These are phyloP conservation scores for Malbranchea zuffiana DNA, from an alignment of 2,329 filamentous ascomycete genomes.

Conservation along the genomic window DNA sequence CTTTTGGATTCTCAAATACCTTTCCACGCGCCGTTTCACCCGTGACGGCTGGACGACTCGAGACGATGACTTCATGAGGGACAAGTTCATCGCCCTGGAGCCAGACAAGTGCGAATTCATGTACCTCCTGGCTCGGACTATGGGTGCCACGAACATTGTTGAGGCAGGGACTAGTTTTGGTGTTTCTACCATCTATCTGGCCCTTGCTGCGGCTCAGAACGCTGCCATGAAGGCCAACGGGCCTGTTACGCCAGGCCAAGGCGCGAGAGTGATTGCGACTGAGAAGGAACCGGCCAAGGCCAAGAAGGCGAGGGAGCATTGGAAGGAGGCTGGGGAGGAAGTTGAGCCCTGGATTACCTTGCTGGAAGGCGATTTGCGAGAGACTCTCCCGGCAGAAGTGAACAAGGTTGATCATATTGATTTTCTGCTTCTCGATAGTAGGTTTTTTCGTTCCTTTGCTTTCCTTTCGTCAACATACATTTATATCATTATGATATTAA, in stretches of 20 bases:
- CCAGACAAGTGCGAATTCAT: conserved; percentile 47
- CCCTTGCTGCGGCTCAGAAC: conserved; percentile 46
- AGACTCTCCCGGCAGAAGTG: conserved; percentile 44
- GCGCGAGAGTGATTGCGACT: conserved; percentile 46
- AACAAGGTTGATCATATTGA: conserved; percentile 36
- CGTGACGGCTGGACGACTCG: conserved; percentile 10
- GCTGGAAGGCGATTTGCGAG: conserved; percentile 45
- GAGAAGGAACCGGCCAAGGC: conserved; percentile 50
- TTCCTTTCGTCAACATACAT: not conserved
- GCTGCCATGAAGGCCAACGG: conserved; percentile 16
- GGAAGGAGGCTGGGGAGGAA: conserved; percentile 41
- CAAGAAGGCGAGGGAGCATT: conserved; percentile 41
- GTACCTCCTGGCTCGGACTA: conserved; percentile 44
- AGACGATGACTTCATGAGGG: conserved; percentile 36
- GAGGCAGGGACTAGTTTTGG: conserved; percentile 54
- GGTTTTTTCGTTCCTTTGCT: conserved; percentile 23
- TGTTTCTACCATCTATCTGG: conserved; percentile 52
- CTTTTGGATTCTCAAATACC: conserved; percentile 15
- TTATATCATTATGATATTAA: conserved; percentile 1
- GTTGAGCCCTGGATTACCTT: conserved; percentile 45
- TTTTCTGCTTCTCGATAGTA: conserved; percentile 51
- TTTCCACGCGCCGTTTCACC: conserved; percentile 7
- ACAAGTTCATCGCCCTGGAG: conserved; percentile 51
- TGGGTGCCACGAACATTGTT: conserved; percentile 42
- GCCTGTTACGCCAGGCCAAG: conserved; percentile 15